Evolutionary conservation across 306 rosid species (phyloP), one percentile per base, ranked within the genome.

Genomic region (Quercus cerris): DNA sequence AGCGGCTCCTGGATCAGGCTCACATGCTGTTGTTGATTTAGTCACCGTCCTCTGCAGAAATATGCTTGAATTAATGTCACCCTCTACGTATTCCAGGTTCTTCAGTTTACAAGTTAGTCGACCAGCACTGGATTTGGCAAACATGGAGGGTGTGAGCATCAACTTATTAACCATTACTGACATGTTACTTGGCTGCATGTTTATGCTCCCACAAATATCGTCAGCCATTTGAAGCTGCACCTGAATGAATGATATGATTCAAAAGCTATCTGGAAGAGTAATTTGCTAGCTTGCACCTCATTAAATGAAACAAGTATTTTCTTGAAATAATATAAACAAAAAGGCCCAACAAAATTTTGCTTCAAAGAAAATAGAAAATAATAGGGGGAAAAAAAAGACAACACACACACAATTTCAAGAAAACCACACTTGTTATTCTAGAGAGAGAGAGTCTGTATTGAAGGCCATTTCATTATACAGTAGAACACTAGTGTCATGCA

Each of bases 191-290:
- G 81, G 64, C 74, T 12, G 20, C 51, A 30, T 28, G 31, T 46
- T 41, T 59, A 71, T 66, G 23, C 64, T 75, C 70, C 55, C 49
- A 56, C 52, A n/a, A 59, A 66, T 17, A 66, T 33, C 4, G 44
- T 83, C 83, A 55, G 41, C 46, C 74, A 66, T 30, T 10, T 30
- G 30, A 57, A 61, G 75, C 56, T 28, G 61, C 62, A 74, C 73
- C 87, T 88, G 86, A 82, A 69, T 31, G 49, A 75, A 54, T 9
- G 19, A 64, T 41, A 14, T 35, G 64, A 70, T 46, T 73, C 19
- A 75, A 17, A 66, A 55, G 52, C 38, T 63, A n/a, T 4, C 56
- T 19, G 61, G 52, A 80, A 63, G 23, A 69, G 19, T 7, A 54
- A 72, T 74, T 25, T 56, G 35, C 51, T 63, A 41, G 66, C 23